Evolutionary conservation across 257 asterid genomes (phyloP), one percentile per base, ranked within the genome.

Genomic region (Eustoma russellianum): DNA sequence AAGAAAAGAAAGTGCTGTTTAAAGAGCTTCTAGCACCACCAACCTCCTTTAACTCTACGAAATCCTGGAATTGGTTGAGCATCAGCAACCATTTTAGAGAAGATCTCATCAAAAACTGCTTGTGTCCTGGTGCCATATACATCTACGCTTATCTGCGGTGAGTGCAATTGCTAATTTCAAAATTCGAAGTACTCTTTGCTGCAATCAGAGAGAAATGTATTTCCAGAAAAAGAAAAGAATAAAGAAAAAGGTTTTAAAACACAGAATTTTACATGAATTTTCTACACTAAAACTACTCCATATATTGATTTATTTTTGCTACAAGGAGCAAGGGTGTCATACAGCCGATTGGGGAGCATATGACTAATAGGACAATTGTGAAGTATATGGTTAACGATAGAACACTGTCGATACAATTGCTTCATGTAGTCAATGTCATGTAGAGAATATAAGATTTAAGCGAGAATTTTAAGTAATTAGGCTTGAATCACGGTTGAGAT

Each of bases 41-140:
- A 55, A 78, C 89, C 89, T 76, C 89, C 85, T 73, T 81, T 78
- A 44, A 72, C 83, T 71, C 89, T 81, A 59, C 85, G 78, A 64
- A 81, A 81, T 47, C 89, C 85, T 44, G 83, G 89, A 59, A 81
- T 77, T 12, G 83, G 85, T 61, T 78, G 89, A 61, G 85, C 85
- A 70, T 70, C 83, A 66, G 72, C 77, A 52, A 77, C 85, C 82
- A 81, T 75, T 68, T 66, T 72, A 43, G 75, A 60, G 67, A 81
- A 70, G 16, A 72, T 76, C n/a, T 57, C 65, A 55, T 72, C 89
- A 52, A 59, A 81, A 59, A 74, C 64, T 52, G 69, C 74, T 63
- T 70, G 71, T 14, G 89, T 81, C 70, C 60, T 75, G 40, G 44
- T 53, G 34, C 78, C 80, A 24, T 70, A 73, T 30, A 78, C 79